Percentiles rank a stretch among this genome's conserved stretches.
These are phyloP conservation scores for Hypoxylon sp. DNA, from an alignment of 2,329 filamentous ascomycete genomes.

Conservation along the genomic window DNA sequence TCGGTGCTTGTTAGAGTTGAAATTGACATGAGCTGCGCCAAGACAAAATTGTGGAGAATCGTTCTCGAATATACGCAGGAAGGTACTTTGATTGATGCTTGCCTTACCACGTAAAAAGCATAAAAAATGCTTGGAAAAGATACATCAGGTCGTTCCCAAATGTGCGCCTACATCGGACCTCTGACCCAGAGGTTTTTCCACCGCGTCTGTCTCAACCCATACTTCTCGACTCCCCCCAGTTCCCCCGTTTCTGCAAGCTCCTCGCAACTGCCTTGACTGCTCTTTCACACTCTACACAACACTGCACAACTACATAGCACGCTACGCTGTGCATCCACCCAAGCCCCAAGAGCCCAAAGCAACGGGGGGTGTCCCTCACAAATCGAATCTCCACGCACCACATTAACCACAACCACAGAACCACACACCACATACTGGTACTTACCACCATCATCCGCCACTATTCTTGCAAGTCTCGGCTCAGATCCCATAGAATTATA, in stretches of 20 bases:
- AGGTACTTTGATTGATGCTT: conserved; percentile 10
- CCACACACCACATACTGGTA: conserved; percentile 30
- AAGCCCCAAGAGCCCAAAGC: conserved; percentile 21
- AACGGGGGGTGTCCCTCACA: conserved; percentile 23
- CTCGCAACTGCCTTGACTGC: conserved; percentile 19
- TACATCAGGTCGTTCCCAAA: conserved; percentile 40
- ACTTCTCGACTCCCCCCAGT: conserved; percentile 42
- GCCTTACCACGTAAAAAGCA: not conserved
- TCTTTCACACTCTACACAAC: conserved; percentile 21
- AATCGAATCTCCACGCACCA: conserved; percentile 16
- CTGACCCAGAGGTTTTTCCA: conserved; percentile 46
- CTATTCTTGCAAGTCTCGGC: conserved; percentile 45
- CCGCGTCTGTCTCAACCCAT: conserved; percentile 45
- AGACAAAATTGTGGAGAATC: conserved; percentile 46
- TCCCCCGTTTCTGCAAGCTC: conserved; percentile 41
- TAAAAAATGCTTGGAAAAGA: conserved; percentile 24
- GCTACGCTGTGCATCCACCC: conserved; percentile 7
- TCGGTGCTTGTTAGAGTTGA: conserved; percentile 39
- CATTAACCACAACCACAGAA: conserved; percentile 1
- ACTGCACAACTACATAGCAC: conserved; percentile 2
- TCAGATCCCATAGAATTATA: conserved; percentile 46
- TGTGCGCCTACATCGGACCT: conserved; percentile 43
- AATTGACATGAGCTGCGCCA: conserved; percentile 50
- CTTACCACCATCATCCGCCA: conserved; percentile 32
- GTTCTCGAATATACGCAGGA: conserved; percentile 47